These are phyloP conservation scores for Cephalotrichum gorgonifer DNA, from an alignment of 2,329 filamentous ascomycete genomes.

Conservation along the genomic window DNA sequence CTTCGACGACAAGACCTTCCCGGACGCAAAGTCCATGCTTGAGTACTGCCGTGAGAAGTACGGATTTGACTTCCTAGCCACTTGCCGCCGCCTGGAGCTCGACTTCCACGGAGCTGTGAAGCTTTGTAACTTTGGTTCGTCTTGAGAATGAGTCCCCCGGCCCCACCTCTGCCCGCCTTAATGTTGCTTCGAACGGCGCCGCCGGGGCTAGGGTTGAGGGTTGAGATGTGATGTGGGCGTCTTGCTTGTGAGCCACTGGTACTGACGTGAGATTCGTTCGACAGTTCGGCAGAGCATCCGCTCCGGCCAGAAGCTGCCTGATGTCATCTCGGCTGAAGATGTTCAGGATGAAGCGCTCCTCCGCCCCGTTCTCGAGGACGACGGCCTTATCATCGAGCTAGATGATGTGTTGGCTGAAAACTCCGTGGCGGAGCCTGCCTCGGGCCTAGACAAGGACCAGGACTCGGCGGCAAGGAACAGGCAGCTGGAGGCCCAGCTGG, in stretches of 20 bases:
- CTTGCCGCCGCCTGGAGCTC: slow-evolving; percentile 46
- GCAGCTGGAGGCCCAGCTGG: slow-evolving; percentile 50
- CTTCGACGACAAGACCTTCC: slow-evolving; percentile 56
- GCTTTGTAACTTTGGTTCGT: slow-evolving; percentile 57
- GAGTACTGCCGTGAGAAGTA: slow-evolving; percentile 56
- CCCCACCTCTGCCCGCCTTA: not conserved
- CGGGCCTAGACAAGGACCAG: slow-evolving; percentile 14
- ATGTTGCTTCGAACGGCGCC: too few relatives aligned
- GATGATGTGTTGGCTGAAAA: slow-evolving; percentile 58
- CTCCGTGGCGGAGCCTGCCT: slow-evolving; percentile 19
- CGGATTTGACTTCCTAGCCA: slow-evolving; percentile 54
- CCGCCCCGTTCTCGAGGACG: slow-evolving; percentile 77
- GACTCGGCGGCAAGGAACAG: slow-evolving; percentile 37
- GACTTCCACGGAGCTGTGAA: slow-evolving; percentile 68
- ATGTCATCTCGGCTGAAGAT: slow-evolving; percentile 47
- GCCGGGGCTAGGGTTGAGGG: too few relatives aligned
- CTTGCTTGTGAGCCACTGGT: not conserved
- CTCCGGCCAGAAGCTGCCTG: slow-evolving; percentile 35
- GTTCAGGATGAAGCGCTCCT: slow-evolving; percentile 75
- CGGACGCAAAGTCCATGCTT: slow-evolving; percentile 55
- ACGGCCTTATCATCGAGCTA: slow-evolving; percentile 77
- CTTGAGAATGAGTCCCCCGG: not conserved
- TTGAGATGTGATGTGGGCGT: not conserved
- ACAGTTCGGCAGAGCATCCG: slow-evolving; percentile 37
- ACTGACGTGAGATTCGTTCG: not conserved